Conservation (phyloP, 2,329 filamentous ascomycete species). For the Fusarium fracticaudum region DNA sequence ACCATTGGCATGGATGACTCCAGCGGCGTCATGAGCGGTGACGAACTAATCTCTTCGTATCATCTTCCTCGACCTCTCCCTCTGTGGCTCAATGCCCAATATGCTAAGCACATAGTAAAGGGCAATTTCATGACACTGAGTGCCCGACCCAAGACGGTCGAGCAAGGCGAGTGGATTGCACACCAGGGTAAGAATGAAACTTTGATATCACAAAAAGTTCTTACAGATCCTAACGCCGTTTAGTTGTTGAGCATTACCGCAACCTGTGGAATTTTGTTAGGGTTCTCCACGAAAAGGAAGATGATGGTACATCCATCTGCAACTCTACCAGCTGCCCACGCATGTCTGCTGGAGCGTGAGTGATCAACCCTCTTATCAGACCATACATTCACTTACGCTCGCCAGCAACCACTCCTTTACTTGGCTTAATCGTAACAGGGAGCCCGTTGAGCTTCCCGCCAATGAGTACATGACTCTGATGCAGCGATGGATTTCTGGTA, state of each 20-base stretch:
- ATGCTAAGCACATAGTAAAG: slow-evolving; percentile 90
- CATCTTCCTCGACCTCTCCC: slow-evolving; percentile 74
- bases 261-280: slow-evolving; percentile 90
- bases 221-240: neutral
- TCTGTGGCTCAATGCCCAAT: slow-evolving; percentile 75
- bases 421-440: slow-evolving; percentile 88
- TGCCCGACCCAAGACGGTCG: slow-evolving; percentile 90
- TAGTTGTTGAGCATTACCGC: slow-evolving; percentile 93
- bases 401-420: slow-evolving; percentile 90
- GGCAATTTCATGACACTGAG: slow-evolving; percentile 99
- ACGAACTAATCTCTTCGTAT: slow-evolving; percentile 67
- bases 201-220: neutral
- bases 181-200: slow-evolving; percentile 76
- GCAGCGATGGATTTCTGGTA: slow-evolving; percentile 96
- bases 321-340: slow-evolving; percentile 86
- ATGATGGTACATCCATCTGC: slow-evolving; percentile 81
- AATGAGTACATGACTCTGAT: slow-evolving; percentile 95
- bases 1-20: slow-evolving; percentile 75
- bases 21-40: slow-evolving; percentile 57
- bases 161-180: slow-evolving; percentile 94
- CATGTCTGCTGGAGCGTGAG: slow-evolving; percentile 94
- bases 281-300: slow-evolving; percentile 87
- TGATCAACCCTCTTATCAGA: slow-evolving; percentile 38
- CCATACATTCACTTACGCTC: slow-evolving; percentile 13
- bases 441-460: slow-evolving; percentile 91